Evolutionary conservation across 306 rosid genomes (phyloP), one percentile per base, ranked within the genome.

Genomic region (Lotus japonicus): DNA sequence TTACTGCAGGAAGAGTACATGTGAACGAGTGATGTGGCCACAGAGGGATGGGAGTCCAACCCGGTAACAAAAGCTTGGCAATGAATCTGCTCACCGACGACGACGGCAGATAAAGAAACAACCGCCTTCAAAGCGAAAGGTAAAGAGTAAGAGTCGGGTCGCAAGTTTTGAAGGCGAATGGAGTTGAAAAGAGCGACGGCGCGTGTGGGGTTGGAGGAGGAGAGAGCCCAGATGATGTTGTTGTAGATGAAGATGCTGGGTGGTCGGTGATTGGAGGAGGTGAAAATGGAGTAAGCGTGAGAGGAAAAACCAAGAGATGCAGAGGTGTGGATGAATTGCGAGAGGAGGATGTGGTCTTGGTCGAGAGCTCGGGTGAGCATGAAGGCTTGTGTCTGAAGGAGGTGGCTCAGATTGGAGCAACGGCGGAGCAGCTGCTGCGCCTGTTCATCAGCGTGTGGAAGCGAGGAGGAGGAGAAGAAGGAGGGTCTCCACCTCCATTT

Each of bases 81-180:
- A 68, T 86, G 92, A 70, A 86, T 42, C 80, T 72, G 90, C 9
- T 23, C 21, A 0, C 88, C 96, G 1, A 81, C 59, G 26, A 5
- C 33, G 66, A 77, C 4, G 2, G 58, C 51, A 0, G 76, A 48
- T 3, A 77, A 52, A 23, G 43, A 45, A 68, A 77, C 77, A 15
- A 80, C 84, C 3, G 88, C 81, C 72, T 84, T 89, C 68, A 86
- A 72, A 53, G 70, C 90, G 19, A 60, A 77, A 11, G 92, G 88
- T 45, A 89, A 44, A 12, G 96, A 70, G 78, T 82, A 89, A 18
- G 89, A 70, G 70, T 89, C 90, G 0, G 88, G 86, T 0, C 68
- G 77, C 28, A 86, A 45, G 0, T 78, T 78, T 7, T 68, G 76
- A 0, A 14, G 3, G 19, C 53, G 83, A 61, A 84, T 73, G 2